phyloP scores from a whole-genome alignment of 129 eudicot species.

The Tagetes patula region DNA sequence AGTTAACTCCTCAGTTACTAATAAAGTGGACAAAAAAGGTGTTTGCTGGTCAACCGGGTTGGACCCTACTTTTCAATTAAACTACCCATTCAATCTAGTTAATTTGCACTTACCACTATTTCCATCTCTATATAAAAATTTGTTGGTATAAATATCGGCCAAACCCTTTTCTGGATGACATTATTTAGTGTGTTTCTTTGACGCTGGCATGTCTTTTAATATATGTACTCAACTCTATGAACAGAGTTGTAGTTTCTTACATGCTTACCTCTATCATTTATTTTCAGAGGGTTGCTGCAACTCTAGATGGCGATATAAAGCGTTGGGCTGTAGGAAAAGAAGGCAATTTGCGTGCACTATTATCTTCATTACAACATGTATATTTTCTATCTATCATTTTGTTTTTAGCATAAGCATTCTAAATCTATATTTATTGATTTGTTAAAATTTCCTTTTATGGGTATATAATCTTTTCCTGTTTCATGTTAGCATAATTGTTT shows the following conservation, averaged over 20 bases:
- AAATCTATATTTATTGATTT: too few species aligned
- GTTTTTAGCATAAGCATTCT: background rate
- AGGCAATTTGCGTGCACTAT: constrained; percentile 88
- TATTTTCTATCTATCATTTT: constrained; percentile 20
- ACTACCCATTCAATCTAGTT: background rate
- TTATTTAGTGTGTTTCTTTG: background rate
- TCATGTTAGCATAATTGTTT: background rate
- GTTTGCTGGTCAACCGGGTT: background rate
- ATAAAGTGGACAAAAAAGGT: background rate
- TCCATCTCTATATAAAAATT: background rate
- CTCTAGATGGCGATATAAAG: constrained; percentile 67
- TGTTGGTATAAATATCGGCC: background rate
- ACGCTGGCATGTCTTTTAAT: background rate
- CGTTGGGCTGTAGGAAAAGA: constrained; percentile 95
- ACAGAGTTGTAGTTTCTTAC: background rate
- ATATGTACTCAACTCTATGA: background rate
- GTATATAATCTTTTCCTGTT: background rate
- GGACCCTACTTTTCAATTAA: background rate
- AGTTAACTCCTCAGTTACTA: background rate
- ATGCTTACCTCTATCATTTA: constrained; percentile 15
- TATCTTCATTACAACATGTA: constrained; percentile 74
- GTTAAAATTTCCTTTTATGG: background rate
- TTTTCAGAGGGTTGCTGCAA: constrained; percentile 72
- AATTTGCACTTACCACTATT: background rate
- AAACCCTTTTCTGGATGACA: background rate